Evolutionary conservation across 768 basidiomycete genomes (phyloP).

Genomic region (Imleria badia): DNA sequence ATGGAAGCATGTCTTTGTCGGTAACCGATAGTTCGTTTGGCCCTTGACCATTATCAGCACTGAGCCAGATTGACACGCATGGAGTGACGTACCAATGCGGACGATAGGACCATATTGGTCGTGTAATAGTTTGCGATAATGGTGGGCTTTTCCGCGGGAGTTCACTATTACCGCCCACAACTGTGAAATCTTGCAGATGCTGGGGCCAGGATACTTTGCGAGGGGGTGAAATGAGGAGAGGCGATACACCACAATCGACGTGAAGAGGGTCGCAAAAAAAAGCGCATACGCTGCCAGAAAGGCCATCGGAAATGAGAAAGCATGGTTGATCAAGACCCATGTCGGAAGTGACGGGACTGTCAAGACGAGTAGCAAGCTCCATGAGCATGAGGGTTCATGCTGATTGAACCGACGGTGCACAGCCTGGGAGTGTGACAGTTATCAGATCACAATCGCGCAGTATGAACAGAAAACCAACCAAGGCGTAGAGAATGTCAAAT

Average conservation of each 20-base stretch:
- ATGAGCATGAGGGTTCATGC: conserved; percentile 17
- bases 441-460: neutral
- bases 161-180: conserved; percentile 23
- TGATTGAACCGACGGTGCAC: conserved; percentile 18
- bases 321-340: conserved; percentile 9
- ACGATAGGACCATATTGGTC: conserved; percentile 33
- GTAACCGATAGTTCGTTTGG: conserved; percentile 39
- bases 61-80: neutral
- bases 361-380: conserved; percentile 11
- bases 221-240: conserved; percentile 41
- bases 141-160: conserved; percentile 19
- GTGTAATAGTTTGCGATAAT: conserved; percentile 26
- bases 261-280: conserved; percentile 21
- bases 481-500: conserved; percentile 17
- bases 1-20: conserved; percentile 22
- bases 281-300: conserved; percentile 12
- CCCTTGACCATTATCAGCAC: conserved; percentile 25
- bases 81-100: conserved; percentile 29
- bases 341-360: conserved; percentile 13
- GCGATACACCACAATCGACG: conserved; percentile 35
- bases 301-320: conserved; percentile 2
- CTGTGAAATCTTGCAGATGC: conserved; percentile 31
- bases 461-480: conserved; percentile 12
- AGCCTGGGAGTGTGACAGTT: conserved; percentile 1
- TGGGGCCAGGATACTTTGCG: conserved; percentile 38